Conservation (phyloP, 257 asterid genomes). For the Solanum megistacrolobum region DNA sequence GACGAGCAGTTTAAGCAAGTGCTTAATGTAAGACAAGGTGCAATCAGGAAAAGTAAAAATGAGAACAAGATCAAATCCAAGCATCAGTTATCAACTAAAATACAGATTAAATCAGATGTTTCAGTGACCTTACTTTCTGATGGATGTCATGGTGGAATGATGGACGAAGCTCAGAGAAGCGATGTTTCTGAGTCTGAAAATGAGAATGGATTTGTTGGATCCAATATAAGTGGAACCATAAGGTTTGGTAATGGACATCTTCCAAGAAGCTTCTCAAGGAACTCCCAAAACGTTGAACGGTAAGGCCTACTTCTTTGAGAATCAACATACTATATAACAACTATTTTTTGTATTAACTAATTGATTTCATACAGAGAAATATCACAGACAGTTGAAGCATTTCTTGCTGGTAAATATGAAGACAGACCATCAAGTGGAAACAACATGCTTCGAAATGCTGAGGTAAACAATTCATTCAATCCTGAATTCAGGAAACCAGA, state of each 20-base stretch:
- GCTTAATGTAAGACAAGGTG: conserved; percentile 55
- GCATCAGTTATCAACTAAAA: conserved; percentile 40
- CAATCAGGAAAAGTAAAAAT: conserved; percentile 44
- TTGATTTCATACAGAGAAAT: conserved; percentile 33
- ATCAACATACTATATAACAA: not conserved
- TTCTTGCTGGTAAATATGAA: conserved; percentile 29
- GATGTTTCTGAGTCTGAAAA: conserved; percentile 49
- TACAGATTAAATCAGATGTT: conserved; percentile 27
- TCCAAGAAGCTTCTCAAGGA: conserved; percentile 41
- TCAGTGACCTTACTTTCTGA: conserved; percentile 30
- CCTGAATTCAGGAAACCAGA: conserved; percentile 18
- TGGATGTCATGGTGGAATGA: conserved; percentile 15
- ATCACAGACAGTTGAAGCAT: conserved; percentile 25
- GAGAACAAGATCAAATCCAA: conserved; percentile 49
- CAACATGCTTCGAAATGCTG: conserved; percentile 19
- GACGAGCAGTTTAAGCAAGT: conserved; percentile 70
- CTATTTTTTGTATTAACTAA: not conserved
- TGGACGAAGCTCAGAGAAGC: conserved; percentile 31
- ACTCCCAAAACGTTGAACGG: conserved; percentile 83
- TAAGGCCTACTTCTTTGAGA: conserved; percentile 7
- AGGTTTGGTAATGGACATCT: conserved; percentile 43
- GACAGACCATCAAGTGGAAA: conserved; percentile 21
- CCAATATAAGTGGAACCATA: conserved; percentile 21
- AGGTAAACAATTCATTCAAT: conserved; percentile 31
- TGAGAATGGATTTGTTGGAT: conserved; percentile 22